Evolutionary conservation across 2,329 filamentous ascomycete genomes (phyloP).

Genomic region (Fusarium sororula): DNA sequence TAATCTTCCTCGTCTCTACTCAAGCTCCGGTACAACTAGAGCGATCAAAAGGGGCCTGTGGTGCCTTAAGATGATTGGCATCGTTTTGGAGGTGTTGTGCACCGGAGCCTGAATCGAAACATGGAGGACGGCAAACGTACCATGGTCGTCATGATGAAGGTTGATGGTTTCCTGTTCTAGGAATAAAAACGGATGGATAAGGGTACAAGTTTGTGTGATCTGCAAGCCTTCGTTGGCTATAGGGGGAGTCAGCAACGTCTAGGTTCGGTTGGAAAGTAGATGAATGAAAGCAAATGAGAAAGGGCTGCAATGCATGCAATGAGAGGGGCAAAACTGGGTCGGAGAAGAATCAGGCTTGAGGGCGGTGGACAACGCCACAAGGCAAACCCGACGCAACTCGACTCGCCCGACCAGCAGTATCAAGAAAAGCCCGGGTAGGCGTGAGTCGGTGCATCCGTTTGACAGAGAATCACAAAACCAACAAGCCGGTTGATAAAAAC

Average conservation of each 20-base stretch:
- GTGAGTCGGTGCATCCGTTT: constrained; percentile 5
- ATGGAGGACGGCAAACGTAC: constrained; percentile 46
- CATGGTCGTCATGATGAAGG: constrained; percentile 61
- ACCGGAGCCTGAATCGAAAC: neutral
- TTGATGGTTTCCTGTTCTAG: constrained; percentile 33
- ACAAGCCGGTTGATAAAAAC: neutral
- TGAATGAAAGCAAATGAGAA: constrained; percentile 18
- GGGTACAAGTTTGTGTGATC: constrained; percentile 21
- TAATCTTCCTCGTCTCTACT: neutral
- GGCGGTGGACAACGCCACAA: constrained; percentile 43
- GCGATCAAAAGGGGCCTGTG: neutral
- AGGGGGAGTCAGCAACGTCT: constrained; percentile 29
- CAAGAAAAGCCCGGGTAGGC: constrained; percentile 14
- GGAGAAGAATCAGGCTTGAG: constrained; percentile 38
- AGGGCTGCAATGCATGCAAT: constrained; percentile 28
- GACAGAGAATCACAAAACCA: neutral
- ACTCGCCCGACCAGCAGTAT: constrained; percentile 17
- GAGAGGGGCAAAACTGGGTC: constrained; percentile 42
- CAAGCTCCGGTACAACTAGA: neutral
- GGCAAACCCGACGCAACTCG: constrained; percentile 38
- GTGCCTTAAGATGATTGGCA: neutral
- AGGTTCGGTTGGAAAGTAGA: constrained; percentile 18
- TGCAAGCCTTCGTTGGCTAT: constrained; percentile 37
- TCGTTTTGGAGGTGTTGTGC: neutral
- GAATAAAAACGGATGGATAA: constrained; percentile 27